Base-by-base conservation (phyloP, 306 rosid species). In the Citrullus mucosospermus region DNA sequence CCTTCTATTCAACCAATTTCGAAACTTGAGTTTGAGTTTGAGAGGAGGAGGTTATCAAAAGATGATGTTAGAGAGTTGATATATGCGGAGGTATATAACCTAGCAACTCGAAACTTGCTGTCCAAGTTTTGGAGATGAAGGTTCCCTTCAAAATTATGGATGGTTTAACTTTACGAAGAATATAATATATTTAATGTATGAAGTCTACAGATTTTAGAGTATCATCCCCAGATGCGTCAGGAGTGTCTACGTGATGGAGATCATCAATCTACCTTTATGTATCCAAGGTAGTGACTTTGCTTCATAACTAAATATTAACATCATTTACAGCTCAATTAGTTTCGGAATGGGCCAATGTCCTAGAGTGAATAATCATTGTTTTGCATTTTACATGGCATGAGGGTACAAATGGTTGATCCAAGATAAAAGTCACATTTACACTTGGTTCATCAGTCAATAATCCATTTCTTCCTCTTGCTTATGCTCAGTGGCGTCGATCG, bases 171-270 rank as follows among this genome's bases (percentile, higher is more conserved):
- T 53, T 58, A 73, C 17, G 55, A 41, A 79, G 74, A 58, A 62
- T 81, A 38, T 79, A 84, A 59, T 62, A 32, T 83, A 41, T 50
- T 51, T 61, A 66, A 20, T 78, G 56, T 78, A 62, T 87, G 82
- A 73, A 83, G 80, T 60, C 18, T 82, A 84, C 92, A 95, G 98
- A 92, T 95, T 85, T 84, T 95, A 89, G 98, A 95, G 90, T 94
- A 94, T 86, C 98, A 94, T 82, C 98, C 98, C n/a, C 97, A 92
- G 81, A 92, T 95, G 98, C 93, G 88, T 85, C 85, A 91, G 84
- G 96, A 88, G 85, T 87, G 89, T 80, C 93, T 89, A 75, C 89
- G 81, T 6, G 95, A 90, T 60, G 97, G 96, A 87, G 97, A 92
- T 14, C 96, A 92, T n/a, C 96, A 86, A 88, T 89, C 97, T 56